These are phyloP conservation scores for Saksenaea oblongispora DNA, from an alignment of 371 early-diverging fungal genomes.

Conservation along the genomic window DNA sequence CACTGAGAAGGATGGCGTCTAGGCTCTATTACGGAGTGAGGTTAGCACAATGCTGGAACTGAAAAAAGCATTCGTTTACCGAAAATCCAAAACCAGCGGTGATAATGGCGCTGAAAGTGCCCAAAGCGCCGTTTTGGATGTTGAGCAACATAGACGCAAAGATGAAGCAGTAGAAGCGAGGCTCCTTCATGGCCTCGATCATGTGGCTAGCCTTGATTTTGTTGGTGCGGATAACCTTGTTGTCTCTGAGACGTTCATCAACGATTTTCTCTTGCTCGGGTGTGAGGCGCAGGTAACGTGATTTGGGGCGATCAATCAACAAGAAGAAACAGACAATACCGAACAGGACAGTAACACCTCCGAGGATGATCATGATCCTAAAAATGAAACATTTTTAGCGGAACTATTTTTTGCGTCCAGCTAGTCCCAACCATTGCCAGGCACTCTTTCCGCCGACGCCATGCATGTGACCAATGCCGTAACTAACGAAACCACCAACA, in stretches of 20 bases:
- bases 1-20: constrained; percentile 37
- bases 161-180: constrained; percentile 23
- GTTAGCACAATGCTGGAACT: background rate
- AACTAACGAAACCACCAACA: constrained; percentile 61
- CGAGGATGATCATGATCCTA: constrained; percentile 30
- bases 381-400: background rate
- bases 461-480: constrained; percentile 53
- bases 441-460: constrained; percentile 29
- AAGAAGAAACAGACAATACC: constrained; percentile 21
- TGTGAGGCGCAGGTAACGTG: constrained; percentile 16
- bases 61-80: constrained; percentile 8
- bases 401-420: background rate
- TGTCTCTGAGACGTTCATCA: constrained; percentile 15
- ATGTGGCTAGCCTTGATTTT: constrained; percentile 22
- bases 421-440: constrained; percentile 50
- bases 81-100: constrained; percentile 28
- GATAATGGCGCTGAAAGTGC: constrained; percentile 24
- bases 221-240: constrained; percentile 20
- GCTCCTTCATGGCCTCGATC: constrained; percentile 26
- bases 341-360: constrained; percentile 8
- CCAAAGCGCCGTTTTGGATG: constrained; percentile 19
- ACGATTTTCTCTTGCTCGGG: constrained; percentile 16
- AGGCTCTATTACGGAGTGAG: constrained; percentile 18
- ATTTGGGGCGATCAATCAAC: constrained; percentile 19
- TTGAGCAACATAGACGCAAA: constrained; percentile 21